Percentiles rank a stretch among this genome's conserved stretches.
Evolutionary conservation across 1,284 basidiomycete genomes (phyloP).

Genomic region (Gomphus bonarii): DNA sequence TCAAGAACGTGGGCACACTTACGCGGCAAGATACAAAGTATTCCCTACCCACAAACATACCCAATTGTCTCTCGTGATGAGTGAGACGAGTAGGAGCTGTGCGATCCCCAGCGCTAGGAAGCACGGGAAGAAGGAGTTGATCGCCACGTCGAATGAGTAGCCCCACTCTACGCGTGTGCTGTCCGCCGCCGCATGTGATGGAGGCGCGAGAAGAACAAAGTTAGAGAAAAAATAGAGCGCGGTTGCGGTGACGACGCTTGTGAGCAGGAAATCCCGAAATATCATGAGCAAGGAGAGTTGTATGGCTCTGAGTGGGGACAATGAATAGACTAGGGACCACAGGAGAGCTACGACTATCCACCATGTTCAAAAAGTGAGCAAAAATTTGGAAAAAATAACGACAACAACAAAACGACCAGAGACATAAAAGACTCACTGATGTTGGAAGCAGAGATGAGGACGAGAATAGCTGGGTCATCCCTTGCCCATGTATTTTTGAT

Average conservation of each 20-base stretch:
- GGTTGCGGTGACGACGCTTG: slow-evolving; percentile 65
- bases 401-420: too few relatives aligned
- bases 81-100: slow-evolving; percentile 74
- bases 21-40: slow-evolving; percentile 82
- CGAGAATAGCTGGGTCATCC: slow-evolving; percentile 88
- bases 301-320: slow-evolving; percentile 44
- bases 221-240: slow-evolving; percentile 76
- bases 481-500: slow-evolving; percentile 98
- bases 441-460: slow-evolving; percentile 72
- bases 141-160: slow-evolving; percentile 92
- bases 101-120: slow-evolving; percentile 82
- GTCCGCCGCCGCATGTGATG: slow-evolving; percentile 59
- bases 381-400: too few relatives aligned
- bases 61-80: slow-evolving; percentile 53
- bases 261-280: slow-evolving; percentile 74
- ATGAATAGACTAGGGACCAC: slow-evolving; percentile 81
- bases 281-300: slow-evolving; percentile 72
- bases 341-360: slow-evolving; percentile 60
- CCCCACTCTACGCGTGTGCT: slow-evolving; percentile 81
- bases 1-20: too few relatives aligned
- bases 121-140: slow-evolving; percentile 89
- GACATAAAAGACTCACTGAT: too few relatives aligned
- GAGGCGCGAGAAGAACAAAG: slow-evolving; percentile 56
- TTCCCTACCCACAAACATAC: slow-evolving; percentile 89
- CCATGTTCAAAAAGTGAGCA: slow-evolving; percentile 9